Base-by-base conservation (phyloP, 2,329 filamentous ascomycete genomes). In the Monilinia fructigena region DNA sequence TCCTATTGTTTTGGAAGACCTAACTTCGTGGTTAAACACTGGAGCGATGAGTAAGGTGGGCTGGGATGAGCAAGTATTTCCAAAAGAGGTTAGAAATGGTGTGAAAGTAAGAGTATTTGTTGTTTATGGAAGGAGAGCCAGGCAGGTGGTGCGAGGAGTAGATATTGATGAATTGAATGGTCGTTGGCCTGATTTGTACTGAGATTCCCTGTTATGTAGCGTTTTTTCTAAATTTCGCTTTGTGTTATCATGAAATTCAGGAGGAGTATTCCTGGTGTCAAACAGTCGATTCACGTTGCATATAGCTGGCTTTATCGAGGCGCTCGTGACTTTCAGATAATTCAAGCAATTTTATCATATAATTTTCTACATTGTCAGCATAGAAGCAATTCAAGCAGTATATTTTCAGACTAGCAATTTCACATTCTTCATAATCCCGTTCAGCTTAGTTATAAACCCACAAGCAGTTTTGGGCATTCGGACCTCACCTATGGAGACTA, bases 1-100 rank as follows among this genome's bases (percentile, higher is more conserved):
- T 73, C 92, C 94, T 0, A 89, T 99, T 54, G 83, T 95, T 1
- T 78, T 97, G 0, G 94, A 98, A 77, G 93, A 97, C 70, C 80
- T 99, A 18, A 85, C 93, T 0, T 79, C 80, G 0, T 98, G 93
- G 90, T 79, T 98, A 20, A 97, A 97, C 72, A 83, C 83, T 4
- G 89, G 89, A 16, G 85, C 86, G 31, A 78, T 93, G 55, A 82
- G 82, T 16, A 80, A 81, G 4, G 83, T 86, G 0, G 86, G 86
- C 0, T 89, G 85, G 72, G 88, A 91, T 70, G 83, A 82, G 11
- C 87, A 91, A 75, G 84, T 90, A 12, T 81, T 80, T 8, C 79
- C 85, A 0, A 80, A 76, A 40, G 87, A 91, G 75, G 89, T 96
- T 23, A 93, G 81, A 86, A 84, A 73, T 98, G 94, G 94, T 97